Evolutionary conservation across 495 filamentous ascomycete species (phyloP).

Genomic region (Aspergillus baeticus): DNA sequence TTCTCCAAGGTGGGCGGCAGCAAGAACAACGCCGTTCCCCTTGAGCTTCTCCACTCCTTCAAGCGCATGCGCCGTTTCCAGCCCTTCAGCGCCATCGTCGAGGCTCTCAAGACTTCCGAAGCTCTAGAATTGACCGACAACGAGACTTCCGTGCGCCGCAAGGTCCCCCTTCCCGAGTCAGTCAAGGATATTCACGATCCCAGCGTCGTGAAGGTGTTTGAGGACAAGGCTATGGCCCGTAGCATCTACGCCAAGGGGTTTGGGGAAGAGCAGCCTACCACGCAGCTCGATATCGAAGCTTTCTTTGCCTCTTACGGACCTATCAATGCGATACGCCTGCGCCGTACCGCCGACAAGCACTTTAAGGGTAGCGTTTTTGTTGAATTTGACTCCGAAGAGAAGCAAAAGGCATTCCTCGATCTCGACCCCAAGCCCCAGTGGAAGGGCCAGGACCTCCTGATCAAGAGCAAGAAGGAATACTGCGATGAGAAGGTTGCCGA

Average conservation of each 20-base stretch:
- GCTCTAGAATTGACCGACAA: conserved; percentile 68
- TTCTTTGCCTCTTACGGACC: conserved; percentile 82
- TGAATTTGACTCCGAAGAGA: conserved; percentile 76
- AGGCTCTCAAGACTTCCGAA: conserved; percentile 73
- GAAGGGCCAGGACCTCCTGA: conserved; percentile 66
- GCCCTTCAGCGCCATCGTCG: conserved; percentile 74
- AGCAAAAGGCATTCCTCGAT: conserved; percentile 71
- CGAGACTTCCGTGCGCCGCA: conserved; percentile 71
- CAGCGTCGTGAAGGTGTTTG: conserved; percentile 52
- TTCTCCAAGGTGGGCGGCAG: conserved; percentile 71
- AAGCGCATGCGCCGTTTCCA: conserved; percentile 93
- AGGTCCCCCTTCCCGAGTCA: conserved; percentile 56
- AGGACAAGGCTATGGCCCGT: conserved; percentile 56
- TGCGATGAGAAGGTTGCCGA: conserved; percentile 71
- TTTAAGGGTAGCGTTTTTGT: conserved; percentile 98
- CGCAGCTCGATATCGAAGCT: conserved; percentile 89
- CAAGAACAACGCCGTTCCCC: conserved; percentile 73
- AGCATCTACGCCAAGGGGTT: conserved; percentile 88
- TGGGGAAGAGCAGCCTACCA: conserved; percentile 69
- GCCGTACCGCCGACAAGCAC: conserved; percentile 61
- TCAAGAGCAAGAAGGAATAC: conserved; percentile 89
- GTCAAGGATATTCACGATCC: conserved; percentile 39
- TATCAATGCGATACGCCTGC: conserved; percentile 81
- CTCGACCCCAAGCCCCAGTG: conserved; percentile 80
- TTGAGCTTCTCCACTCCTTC: conserved; percentile 77